phyloP scores from a whole-genome alignment of 306 rosid species.

The Glycine tomentella region DNA sequence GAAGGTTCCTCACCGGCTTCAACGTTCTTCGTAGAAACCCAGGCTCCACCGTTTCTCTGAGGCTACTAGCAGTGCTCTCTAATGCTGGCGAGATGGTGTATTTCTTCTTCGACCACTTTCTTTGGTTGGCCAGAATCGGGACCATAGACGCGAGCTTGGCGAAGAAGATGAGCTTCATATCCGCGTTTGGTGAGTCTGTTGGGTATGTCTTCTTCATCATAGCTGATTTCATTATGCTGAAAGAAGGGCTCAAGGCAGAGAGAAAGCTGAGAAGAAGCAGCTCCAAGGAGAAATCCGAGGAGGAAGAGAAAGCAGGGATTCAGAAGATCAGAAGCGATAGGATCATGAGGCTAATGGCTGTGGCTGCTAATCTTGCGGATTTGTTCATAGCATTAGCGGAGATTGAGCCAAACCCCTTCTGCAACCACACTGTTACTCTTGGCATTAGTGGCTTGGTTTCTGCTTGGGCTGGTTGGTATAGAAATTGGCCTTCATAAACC shows the following conservation, averaged over 20 bases:
- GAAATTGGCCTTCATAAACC: conserved; percentile 86
- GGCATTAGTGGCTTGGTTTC: conserved; percentile 97
- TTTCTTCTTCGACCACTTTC: conserved; percentile 94
- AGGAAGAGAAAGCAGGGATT: conserved; percentile 49
- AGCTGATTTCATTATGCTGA: conserved; percentile 67
- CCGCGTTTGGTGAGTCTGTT: conserved; percentile 92
- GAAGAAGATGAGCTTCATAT: conserved; percentile 69
- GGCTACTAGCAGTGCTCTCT: conserved; percentile 68
- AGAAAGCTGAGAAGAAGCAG: conserved; percentile 45
- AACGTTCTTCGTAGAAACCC: conserved; percentile 75
- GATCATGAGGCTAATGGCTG: conserved; percentile 85
- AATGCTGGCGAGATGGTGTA: conserved; percentile 94
- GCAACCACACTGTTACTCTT: conserved; percentile 81
- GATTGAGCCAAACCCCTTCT: conserved; percentile 89
- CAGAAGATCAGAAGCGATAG: conserved; percentile 76
- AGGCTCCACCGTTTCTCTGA: conserved; percentile 57
- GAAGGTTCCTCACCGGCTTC: conserved; percentile 86
- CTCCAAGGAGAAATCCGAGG: conserved; percentile 37
- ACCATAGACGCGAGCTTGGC: conserved; percentile 71
- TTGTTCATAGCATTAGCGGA: conserved; percentile 86
- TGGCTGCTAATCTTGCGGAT: conserved; percentile 93
- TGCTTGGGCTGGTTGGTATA: conserved; percentile 99
- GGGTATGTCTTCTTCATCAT: conserved; percentile 87
- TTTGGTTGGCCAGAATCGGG: conserved; percentile 88
- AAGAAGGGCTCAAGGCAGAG: conserved; percentile 70